These are phyloP conservation scores for Leccinellum albellum DNA, from an alignment of 768 basidiomycete genomes.

Conservation along the genomic window DNA sequence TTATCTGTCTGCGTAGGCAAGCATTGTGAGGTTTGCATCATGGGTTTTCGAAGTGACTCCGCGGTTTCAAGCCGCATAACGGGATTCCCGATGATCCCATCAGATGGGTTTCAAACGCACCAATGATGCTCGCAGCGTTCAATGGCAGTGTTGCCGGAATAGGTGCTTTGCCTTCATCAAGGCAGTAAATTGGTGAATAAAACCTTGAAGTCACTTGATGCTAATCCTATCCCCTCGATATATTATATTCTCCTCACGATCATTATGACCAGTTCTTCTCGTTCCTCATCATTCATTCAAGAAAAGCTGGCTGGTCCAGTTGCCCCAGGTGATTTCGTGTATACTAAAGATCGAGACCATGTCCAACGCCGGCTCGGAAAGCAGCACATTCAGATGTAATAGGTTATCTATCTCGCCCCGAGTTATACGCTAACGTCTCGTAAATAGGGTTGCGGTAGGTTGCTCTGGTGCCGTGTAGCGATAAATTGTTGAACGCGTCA, in stretches of 20 bases:
- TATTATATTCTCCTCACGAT: background rate
- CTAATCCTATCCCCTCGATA: background rate
- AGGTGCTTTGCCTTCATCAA: background rate
- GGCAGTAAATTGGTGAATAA: background rate
- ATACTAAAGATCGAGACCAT: constrained; percentile 12
- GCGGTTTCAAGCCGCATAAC: background rate
- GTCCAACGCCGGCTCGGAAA: constrained; percentile 20
- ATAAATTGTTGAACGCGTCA: background rate
- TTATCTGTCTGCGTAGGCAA: background rate
- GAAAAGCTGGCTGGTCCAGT: background rate
- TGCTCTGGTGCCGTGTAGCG: background rate
- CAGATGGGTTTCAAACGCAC: too few species aligned
- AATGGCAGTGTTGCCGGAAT: background rate
- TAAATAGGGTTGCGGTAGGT: constrained; percentile 22
- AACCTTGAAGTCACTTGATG: background rate
- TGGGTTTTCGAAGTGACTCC: background rate
- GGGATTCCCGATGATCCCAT: background rate
- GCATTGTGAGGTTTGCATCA: background rate
- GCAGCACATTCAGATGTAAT: constrained; percentile 22
- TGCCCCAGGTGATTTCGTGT: constrained; percentile 11
- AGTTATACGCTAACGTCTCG: background rate
- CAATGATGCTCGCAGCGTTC: too few species aligned
- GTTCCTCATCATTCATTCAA: background rate
- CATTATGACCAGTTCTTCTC: background rate
- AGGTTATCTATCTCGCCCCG: background rate